Conservation (phyloP, 2,329 filamentous ascomycete genomes). For the Dothistroma septosporum region DNA sequence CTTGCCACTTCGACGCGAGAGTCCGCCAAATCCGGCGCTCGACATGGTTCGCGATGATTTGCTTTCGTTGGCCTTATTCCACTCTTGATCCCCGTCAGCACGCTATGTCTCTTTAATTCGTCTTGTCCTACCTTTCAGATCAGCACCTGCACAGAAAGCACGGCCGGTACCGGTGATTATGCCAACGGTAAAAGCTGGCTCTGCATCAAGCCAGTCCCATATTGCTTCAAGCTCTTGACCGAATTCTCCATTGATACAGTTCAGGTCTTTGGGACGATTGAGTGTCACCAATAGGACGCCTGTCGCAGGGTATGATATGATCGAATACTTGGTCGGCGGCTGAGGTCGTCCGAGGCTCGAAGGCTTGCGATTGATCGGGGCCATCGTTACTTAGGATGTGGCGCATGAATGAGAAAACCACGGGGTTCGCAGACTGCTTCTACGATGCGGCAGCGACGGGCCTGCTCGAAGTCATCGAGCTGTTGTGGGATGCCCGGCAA, state of each 20-base stretch:
- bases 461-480: not conserved
- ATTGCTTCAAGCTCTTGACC: slow-evolving; percentile 32
- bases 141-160: slow-evolving; percentile 37
- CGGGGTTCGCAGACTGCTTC: not conserved
- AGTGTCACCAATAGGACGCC: slow-evolving; percentile 33
- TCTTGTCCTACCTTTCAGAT: slow-evolving; percentile 32
- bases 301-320: slow-evolving; percentile 33
- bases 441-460: not conserved
- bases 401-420: not conserved
- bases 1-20: slow-evolving; percentile 62
- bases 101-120: not conserved
- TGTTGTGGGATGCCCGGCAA: not conserved
- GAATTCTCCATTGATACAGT: slow-evolving; percentile 34
- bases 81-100: slow-evolving; percentile 25
- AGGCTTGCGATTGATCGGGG: slow-evolving; percentile 19
- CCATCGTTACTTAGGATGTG: slow-evolving; percentile 6
- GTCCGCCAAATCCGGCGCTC: slow-evolving; percentile 58
- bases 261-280: slow-evolving; percentile 35
- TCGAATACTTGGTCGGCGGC: slow-evolving; percentile 25
- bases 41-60: slow-evolving; percentile 27
- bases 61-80: slow-evolving; percentile 31
- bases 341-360: slow-evolving; percentile 21
- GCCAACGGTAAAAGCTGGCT: slow-evolving; percentile 31
- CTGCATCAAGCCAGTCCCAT: slow-evolving; percentile 34
- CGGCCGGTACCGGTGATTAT: slow-evolving; percentile 36